These are phyloP conservation scores for Teratosphaeria pseudoeucalypti DNA, from an alignment of 2,329 filamentous ascomycete species.

Conservation along the genomic window DNA sequence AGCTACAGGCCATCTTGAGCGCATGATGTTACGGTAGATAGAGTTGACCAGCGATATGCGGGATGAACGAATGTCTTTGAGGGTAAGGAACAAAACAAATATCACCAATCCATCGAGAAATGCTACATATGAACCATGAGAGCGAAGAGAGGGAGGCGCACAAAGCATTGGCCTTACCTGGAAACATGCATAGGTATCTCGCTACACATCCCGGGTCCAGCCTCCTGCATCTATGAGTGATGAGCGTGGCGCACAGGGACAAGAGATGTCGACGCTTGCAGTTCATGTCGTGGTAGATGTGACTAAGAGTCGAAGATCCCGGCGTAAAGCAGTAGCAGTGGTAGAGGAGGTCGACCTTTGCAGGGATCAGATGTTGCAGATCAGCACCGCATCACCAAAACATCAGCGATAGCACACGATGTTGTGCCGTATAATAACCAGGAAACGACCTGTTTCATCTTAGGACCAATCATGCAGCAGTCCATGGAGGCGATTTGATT, in stretches of 20 bases:
- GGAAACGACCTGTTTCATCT: too few species aligned
- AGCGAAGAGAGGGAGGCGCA: neutral
- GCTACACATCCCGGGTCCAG: neutral
- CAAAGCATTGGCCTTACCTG: neutral
- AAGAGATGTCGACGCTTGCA: neutral
- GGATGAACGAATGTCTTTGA: neutral
- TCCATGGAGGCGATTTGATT: too few species aligned
- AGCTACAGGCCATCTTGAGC: slow-evolving; percentile 2
- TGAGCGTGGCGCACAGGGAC: neutral
- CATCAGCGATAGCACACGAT: neutral
- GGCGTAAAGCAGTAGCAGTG: neutral
- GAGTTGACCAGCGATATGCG: neutral
- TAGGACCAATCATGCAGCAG: neutral
- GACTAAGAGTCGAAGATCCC: neutral
- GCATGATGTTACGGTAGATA: slow-evolving; percentile 3
- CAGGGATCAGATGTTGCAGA: neutral
- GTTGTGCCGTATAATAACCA: neutral
- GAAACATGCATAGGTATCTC: neutral
- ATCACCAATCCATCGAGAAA: neutral
- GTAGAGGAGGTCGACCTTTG: neutral
- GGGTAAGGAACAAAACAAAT: neutral
- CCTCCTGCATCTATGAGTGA: neutral
- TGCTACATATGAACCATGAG: neutral
- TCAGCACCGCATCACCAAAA: neutral
- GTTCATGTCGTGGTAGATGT: neutral